Percentiles rank a stretch among this genome's conserved stretches.
These are phyloP conservation scores for Rubia yunnanensis DNA, from an alignment of 257 asterid genomes.

Conservation along the genomic window DNA sequence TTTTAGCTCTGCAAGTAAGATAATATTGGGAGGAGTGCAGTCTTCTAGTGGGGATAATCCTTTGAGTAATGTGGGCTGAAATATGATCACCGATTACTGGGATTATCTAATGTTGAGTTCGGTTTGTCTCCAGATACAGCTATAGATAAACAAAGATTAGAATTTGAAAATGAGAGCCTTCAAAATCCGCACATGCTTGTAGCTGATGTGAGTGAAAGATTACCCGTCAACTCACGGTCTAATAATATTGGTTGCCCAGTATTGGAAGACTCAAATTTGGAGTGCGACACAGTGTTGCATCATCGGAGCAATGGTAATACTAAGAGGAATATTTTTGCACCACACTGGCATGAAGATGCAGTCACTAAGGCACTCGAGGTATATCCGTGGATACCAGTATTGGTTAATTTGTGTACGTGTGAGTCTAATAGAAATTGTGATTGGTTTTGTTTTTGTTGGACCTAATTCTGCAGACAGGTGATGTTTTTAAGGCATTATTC, in stretches of 20 bases:
- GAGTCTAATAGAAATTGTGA: background rate
- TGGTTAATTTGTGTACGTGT: background rate
- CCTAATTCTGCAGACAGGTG: slow-evolving; percentile 48
- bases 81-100: slow-evolving; percentile 6
- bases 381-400: background rate
- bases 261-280: background rate
- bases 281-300: background rate
- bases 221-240: slow-evolving; percentile 17
- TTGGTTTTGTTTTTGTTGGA: background rate
- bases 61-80: slow-evolving; percentile 7
- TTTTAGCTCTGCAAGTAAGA: slow-evolving; percentile 9
- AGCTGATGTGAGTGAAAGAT: slow-evolving; percentile 13
- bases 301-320: slow-evolving; percentile 6
- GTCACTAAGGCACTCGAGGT: slow-evolving; percentile 29
- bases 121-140: slow-evolving; percentile 15
- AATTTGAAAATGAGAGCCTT: slow-evolving; percentile 9
- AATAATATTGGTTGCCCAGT: slow-evolving; percentile 8
- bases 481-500: slow-evolving; percentile 53
- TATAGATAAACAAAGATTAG: slow-evolving; percentile 10
- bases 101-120: slow-evolving; percentile 15
- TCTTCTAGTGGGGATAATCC: slow-evolving; percentile 9
- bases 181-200: slow-evolving; percentile 18
- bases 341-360: slow-evolving; percentile 26
- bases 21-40: slow-evolving; percentile 8
- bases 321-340: slow-evolving; percentile 20